phyloP scores from a whole-genome alignment of 208 protist species.

The Borovskyia barvae region DNA sequence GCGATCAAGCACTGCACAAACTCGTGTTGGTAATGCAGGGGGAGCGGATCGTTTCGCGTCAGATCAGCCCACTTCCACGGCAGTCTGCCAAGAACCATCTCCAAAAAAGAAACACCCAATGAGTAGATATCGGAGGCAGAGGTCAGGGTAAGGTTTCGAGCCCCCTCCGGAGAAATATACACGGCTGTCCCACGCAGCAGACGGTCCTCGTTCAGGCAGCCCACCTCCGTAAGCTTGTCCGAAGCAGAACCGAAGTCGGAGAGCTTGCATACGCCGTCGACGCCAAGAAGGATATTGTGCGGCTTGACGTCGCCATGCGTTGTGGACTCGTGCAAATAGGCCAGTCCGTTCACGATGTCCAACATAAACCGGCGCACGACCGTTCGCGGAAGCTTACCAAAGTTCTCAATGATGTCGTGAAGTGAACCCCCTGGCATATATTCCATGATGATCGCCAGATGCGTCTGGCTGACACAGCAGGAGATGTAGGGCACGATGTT shows the following conservation, averaged over 20 bases:
- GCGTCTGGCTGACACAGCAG: slow-evolving; percentile 49
- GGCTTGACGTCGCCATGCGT: slow-evolving; percentile 89
- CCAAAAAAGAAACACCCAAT: slow-evolving; percentile 69
- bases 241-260: slow-evolving; percentile 85
- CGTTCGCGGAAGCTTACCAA: slow-evolving; percentile 48
- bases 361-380: slow-evolving; percentile 70
- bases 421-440: slow-evolving; percentile 83
- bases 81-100: slow-evolving; percentile 73
- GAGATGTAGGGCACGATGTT: slow-evolving; percentile 84
- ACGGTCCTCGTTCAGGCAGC: slow-evolving; percentile 38
- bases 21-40: slow-evolving; percentile 40
- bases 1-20: slow-evolving; percentile 61
- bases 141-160: slow-evolving; percentile 46
- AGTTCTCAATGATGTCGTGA: slow-evolving; percentile 64
- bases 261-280: slow-evolving; percentile 82
- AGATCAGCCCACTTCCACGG: slow-evolving; percentile 62
- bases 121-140: slow-evolving; percentile 81
- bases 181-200: slow-evolving; percentile 69
- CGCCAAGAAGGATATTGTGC: slow-evolving; percentile 81
- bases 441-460: slow-evolving; percentile 85
- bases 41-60: slow-evolving; percentile 30
- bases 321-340: slow-evolving; percentile 75
- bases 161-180: slow-evolving; percentile 86
- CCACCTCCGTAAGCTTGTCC: slow-evolving; percentile 31
- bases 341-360: slow-evolving; percentile 74